These are phyloP conservation scores for Apiotrichum porosum DNA, from an alignment of 1,284 basidiomycete genomes.

Conservation along the genomic window DNA sequence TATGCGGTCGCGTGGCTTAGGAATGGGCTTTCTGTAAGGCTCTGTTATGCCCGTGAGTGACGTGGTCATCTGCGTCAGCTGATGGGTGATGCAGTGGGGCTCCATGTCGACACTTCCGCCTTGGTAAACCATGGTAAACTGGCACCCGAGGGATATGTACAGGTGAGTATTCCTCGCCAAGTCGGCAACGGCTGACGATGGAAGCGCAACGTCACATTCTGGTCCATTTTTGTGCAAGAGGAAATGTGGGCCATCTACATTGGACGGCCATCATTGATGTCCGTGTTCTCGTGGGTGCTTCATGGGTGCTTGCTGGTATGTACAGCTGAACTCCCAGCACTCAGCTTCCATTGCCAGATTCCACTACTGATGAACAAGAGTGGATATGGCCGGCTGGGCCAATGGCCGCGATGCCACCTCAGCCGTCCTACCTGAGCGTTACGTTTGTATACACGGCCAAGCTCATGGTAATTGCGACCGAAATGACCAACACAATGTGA, in stretches of 20 bases:
- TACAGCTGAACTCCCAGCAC: conserved; percentile 15
- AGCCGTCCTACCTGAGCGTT: conserved; percentile 7
- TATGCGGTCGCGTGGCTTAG: conserved; percentile 29
- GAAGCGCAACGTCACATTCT: conserved; percentile 30
- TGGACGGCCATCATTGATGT: conserved; percentile 20
- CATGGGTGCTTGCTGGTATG: background rate
- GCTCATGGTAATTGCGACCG: conserved; percentile 7
- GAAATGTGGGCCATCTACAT: conserved; percentile 31
- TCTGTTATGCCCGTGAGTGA: conserved; percentile 24
- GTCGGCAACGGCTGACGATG: too few species aligned
- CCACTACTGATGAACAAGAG: conserved; percentile 15
- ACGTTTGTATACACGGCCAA: conserved; percentile 11
- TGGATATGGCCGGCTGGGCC: conserved; percentile 21
- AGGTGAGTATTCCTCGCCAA: too few species aligned
- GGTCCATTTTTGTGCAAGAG: conserved; percentile 30
- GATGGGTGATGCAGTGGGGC: conserved; percentile 23
- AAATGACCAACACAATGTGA: conserved; percentile 9
- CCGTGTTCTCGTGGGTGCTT: conserved; percentile 22
- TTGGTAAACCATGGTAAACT: conserved; percentile 21
- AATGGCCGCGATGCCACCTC: background rate
- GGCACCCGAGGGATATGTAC: conserved; percentile 7
- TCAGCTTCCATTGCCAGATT: conserved; percentile 19
- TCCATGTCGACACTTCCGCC: conserved; percentile 20
- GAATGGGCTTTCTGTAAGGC: conserved; percentile 20
- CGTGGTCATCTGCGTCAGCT: too few species aligned